Percentiles rank a stretch among this genome's conserved stretches.
phyloP scores from a whole-genome alignment of 139 green algal genomes.

The Zygnema cylindricum region DNA sequence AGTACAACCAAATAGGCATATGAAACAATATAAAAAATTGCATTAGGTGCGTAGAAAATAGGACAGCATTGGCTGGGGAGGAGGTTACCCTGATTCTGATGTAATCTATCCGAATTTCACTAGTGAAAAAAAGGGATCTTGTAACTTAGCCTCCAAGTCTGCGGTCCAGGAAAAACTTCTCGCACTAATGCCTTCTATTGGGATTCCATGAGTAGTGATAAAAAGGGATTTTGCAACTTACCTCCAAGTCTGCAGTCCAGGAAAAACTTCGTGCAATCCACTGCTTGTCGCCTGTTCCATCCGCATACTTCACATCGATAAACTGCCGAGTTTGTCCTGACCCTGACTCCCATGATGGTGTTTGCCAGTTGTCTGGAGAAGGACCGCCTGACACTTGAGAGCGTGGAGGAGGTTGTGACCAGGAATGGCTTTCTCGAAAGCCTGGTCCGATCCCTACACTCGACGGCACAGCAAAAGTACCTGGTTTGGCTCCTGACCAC shows the following conservation, averaged over 20 bases:
- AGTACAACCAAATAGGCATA: not conserved
- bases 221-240: constrained; percentile 3
- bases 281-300: not conserved
- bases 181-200: too few species aligned
- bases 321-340: not conserved
- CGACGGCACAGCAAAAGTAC: not conserved
- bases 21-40: constrained; percentile 2
- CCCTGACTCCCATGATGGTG: not conserved
- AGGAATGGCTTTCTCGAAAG: not conserved
- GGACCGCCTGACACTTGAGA: not conserved
- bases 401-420: not conserved
- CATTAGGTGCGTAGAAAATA: not conserved
- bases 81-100: too few species aligned
- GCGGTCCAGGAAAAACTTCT: too few species aligned
- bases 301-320: constrained; percentile 15
- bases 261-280: constrained; percentile 11
- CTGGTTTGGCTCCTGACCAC: not conserved
- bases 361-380: constrained; percentile 6
- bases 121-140: too few species aligned
- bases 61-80: too few species aligned
- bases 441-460: not conserved
- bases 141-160: constrained; percentile 38
- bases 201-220: too few species aligned
- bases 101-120: too few species aligned
- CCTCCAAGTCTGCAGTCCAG: constrained; percentile 34